Conservation (phyloP, 1,284 basidiomycete genomes). For the Ceratobasidium theobromae region DNA sequence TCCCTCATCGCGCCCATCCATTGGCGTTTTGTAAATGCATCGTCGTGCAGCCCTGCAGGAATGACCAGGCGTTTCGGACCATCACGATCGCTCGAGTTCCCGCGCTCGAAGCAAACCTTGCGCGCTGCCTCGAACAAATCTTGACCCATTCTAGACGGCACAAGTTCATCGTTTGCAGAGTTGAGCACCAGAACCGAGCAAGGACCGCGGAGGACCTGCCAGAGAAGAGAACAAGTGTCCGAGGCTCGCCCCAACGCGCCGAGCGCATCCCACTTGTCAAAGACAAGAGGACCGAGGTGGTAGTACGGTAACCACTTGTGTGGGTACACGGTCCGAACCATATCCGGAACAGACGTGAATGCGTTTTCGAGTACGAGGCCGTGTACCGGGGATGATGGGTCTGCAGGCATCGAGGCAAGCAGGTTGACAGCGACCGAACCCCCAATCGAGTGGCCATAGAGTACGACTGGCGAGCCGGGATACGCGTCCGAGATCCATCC, state of each 20-base stretch:
- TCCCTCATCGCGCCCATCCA: slow-evolving; percentile 46
- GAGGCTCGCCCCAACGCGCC: slow-evolving; percentile 33
- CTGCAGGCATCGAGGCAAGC: slow-evolving; percentile 36
- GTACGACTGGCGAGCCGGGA: slow-evolving; percentile 44
- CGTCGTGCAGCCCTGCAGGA: slow-evolving; percentile 49
- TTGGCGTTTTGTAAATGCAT: slow-evolving; percentile 46
- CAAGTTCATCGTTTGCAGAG: slow-evolving; percentile 53
- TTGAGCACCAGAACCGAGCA: slow-evolving; percentile 44
- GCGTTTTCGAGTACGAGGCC: slow-evolving; percentile 56
- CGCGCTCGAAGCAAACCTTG: slow-evolving; percentile 17
- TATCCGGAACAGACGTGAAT: slow-evolving; percentile 52
- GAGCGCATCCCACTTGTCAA: slow-evolving; percentile 53
- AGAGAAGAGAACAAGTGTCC: slow-evolving; percentile 35
- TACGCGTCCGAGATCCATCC: slow-evolving; percentile 43
- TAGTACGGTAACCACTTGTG: slow-evolving; percentile 54
- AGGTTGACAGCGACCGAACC: slow-evolving; percentile 51
- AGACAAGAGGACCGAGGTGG: slow-evolving; percentile 49
- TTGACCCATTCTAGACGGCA: slow-evolving; percentile 49
- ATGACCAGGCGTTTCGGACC: slow-evolving; percentile 41
- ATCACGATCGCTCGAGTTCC: not conserved
- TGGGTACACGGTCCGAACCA: slow-evolving; percentile 54
- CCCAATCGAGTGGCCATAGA: slow-evolving; percentile 57
- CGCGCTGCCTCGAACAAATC: slow-evolving; percentile 39
- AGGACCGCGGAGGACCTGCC: not conserved
- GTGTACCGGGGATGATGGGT: slow-evolving; percentile 37